A percentile compares a stretch with the other conserved stretches of the same genome.
Evolutionary conservation across 106 monocot species (phyloP).

Genomic region (Allium sativum): DNA sequence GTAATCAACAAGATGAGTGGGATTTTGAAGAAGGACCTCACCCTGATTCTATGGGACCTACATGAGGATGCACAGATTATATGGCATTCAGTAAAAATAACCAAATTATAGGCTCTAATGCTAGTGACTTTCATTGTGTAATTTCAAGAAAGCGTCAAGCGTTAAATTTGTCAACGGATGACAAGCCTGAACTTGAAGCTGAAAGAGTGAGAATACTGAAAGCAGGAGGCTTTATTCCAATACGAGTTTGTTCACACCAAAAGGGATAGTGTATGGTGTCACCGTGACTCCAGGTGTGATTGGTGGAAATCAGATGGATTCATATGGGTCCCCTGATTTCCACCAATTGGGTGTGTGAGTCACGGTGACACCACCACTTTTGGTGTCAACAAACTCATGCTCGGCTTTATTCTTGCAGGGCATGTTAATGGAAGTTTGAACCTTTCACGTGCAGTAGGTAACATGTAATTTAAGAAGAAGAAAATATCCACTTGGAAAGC

Average conservation of each 20-base stretch:
- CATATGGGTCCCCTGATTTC: too few relatives aligned
- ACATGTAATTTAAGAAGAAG: slow-evolving; percentile 97
- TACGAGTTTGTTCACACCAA: too few relatives aligned
- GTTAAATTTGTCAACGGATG: slow-evolving; percentile 88
- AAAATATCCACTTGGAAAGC: slow-evolving; percentile 72
- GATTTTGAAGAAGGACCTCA: slow-evolving; percentile 90
- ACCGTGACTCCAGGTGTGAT: too few relatives aligned
- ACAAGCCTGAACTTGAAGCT: slow-evolving; percentile 81
- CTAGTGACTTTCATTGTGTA: slow-evolving; percentile 97
- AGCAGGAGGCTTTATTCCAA: slow-evolving; percentile 94
- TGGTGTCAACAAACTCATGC: too few relatives aligned
- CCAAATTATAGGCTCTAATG: slow-evolving; percentile 81
- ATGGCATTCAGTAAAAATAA: slow-evolving; percentile 77
- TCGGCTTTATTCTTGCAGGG: slow-evolving; percentile 82
- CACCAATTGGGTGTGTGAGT: too few relatives aligned
- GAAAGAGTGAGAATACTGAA: slow-evolving; percentile 86
- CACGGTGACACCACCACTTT: too few relatives aligned
- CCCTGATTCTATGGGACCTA: slow-evolving; percentile 45
- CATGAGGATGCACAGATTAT: slow-evolving; percentile 87
- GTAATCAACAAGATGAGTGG: slow-evolving; percentile 60
- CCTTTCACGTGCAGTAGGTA: slow-evolving; percentile 92
- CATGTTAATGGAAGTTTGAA: slow-evolving; percentile 92
- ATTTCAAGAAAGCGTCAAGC: slow-evolving; percentile 91
- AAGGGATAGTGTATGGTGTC: too few relatives aligned
- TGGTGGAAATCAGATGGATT: too few relatives aligned